Base-by-base conservation (phyloP, 2,329 filamentous ascomycete species). In the Colletotrichum melonis region DNA sequence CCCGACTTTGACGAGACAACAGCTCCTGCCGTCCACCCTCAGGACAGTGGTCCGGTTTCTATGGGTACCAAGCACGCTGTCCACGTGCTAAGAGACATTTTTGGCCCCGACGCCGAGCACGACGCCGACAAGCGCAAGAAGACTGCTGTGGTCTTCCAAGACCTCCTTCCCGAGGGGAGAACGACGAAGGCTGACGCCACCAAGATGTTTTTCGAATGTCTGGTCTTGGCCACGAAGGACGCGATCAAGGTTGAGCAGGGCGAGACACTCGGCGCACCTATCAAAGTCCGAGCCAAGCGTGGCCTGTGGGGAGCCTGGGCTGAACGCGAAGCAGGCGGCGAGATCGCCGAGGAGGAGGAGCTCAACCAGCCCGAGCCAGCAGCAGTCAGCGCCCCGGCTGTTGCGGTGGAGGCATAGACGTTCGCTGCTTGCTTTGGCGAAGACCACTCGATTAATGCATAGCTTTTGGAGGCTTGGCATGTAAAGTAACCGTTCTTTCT, bases 301-400 rank as follows among this genome's bases (percentile, higher is more conserved):
- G 96, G 94, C n/a, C 91, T 99, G 2, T 99, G 97, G 96, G 97
- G 96, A 65, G 92, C 93, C 49, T 99, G 97, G 97, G 97, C 97
- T 0, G 97, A 98, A 86, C 87, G 88, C 49, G 90, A 92, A 80
- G 90, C 90, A 57, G 90, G 90, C 72, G 90, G 90, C 63, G 90
- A 92, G 80, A 90, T 91, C 68, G 89, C 87, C 14, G 82, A 85
- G 72, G 84, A 89, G 60, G 83, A 87, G 73, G 84, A 86, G 76
- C 82, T 84, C 8, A 75, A 77, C 58, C 78, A 83, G 63, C 81
- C 82, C 16, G 78, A 81, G 66, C 79, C 78, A 5, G 80, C 81
- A 24, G 69, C 72, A 22, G 63, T 74, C 22, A 71, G 74, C 26
- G 74, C 76, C 11, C 69, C 68, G 8, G 69, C 75, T 5, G 83